These are phyloP conservation scores for Priceomyces haplophilus DNA, from an alignment of 805 yeast species.

Conservation along the genomic window DNA sequence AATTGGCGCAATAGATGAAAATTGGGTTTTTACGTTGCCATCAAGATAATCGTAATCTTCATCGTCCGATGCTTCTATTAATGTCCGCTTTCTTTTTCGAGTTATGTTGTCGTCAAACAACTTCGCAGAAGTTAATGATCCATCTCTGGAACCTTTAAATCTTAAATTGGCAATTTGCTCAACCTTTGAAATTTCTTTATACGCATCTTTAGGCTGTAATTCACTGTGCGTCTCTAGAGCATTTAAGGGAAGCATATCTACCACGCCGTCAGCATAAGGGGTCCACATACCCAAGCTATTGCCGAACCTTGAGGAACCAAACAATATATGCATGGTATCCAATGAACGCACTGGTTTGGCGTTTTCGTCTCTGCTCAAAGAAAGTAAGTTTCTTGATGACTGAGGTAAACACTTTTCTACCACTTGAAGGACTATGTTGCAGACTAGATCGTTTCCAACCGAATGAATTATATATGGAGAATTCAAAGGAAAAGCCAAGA, in stretches of 20 bases:
- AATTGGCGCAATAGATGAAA: conserved; percentile 56
- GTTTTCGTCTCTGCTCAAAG: conserved; percentile 34
- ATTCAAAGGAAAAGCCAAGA: conserved; percentile 62
- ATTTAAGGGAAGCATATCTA: conserved; percentile 64
- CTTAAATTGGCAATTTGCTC: conserved; percentile 49
- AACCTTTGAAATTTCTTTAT: conserved; percentile 17
- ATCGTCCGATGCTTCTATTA: conserved; percentile 9
- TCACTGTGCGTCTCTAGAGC: conserved; percentile 38
- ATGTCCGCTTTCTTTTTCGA: conserved; percentile 6
- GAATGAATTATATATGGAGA: conserved; percentile 67
- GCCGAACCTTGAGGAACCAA: conserved; percentile 62
- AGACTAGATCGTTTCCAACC: conserved; percentile 37
- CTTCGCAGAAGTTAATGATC: conserved; percentile 30
- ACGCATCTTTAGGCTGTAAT: conserved; percentile 6
- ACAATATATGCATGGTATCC: conserved; percentile 53
- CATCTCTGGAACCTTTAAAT: conserved; percentile 56
- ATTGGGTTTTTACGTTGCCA: conserved; percentile 28
- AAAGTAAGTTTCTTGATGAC: conserved; percentile 40
- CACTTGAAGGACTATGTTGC: conserved; percentile 57
- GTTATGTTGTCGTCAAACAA: conserved; percentile 36
- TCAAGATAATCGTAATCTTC: conserved; percentile 16
- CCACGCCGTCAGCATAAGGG: conserved; percentile 63
- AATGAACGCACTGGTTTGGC: conserved; percentile 43
- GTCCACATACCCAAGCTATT: conserved; percentile 69
- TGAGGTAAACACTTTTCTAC: conserved; percentile 52